A percentile compares a stretch with the other conserved stretches of the same genome.
Conservation (phyloP, 352 stramenopile species). For the Phytophthora europaea region DNA sequence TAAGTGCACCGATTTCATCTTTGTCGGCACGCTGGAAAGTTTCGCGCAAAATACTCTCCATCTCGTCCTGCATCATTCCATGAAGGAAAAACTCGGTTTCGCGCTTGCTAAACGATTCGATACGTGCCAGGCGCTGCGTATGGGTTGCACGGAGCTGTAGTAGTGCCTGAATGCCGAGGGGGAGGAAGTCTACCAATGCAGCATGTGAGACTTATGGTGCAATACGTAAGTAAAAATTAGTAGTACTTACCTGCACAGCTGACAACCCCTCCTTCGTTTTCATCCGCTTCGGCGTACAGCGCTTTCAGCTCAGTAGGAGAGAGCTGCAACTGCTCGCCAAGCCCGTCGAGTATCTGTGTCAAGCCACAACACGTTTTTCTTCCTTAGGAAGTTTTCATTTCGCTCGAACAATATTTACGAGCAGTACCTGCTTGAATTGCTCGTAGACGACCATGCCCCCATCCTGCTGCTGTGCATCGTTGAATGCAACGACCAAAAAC, state of each 20-base stretch:
- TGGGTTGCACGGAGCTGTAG: constrained; percentile 58
- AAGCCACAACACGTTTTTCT: background rate
- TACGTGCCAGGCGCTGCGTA: constrained; percentile 54
- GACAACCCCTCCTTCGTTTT: constrained; percentile 68
- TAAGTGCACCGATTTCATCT: constrained; percentile 58
- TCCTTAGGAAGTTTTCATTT: background rate
- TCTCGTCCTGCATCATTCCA: constrained; percentile 84
- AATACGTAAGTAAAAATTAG: background rate
- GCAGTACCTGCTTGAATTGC: constrained; percentile 54
- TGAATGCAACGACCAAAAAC: constrained; percentile 52
- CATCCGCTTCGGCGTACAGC: constrained; percentile 72
- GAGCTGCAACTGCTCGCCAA: constrained; percentile 70
- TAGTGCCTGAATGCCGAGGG: constrained; percentile 56
- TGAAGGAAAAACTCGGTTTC: constrained; percentile 71
- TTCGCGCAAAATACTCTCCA: constrained; percentile 81
- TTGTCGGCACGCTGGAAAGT: constrained; percentile 78
- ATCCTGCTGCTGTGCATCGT: constrained; percentile 51
- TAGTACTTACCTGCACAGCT: constrained; percentile 43
- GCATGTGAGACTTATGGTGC: background rate
- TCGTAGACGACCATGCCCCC: constrained; percentile 51
- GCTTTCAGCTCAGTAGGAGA: constrained; percentile 62
- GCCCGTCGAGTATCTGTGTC: constrained; percentile 40
- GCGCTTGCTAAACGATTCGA: constrained; percentile 54
- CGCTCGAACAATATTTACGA: background rate
- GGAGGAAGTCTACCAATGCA: constrained; percentile 51